Conservation (phyloP, 164 flowering plant genomes). For the Aristolochia californica region DNA sequence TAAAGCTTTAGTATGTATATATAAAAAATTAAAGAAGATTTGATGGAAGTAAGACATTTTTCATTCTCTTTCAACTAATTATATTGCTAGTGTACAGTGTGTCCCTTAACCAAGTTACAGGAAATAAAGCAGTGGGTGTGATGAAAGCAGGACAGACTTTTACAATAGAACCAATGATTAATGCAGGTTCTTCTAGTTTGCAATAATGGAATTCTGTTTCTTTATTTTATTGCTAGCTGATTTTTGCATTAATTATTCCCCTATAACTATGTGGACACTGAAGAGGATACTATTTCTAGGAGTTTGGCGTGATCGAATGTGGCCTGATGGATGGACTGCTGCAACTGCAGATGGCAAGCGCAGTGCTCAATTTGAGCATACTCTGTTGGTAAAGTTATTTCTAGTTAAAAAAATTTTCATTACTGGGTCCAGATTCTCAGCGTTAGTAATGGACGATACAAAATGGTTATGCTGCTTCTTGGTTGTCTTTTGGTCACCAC, state of each 20-base stretch:
- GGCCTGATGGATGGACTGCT: constrained; percentile 99
- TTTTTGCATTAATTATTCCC: no score
- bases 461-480: no score
- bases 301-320: constrained; percentile 91
- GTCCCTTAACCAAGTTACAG: constrained; percentile 50
- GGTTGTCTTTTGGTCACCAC: no score
- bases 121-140: constrained; percentile 95
- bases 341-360: constrained; percentile 95
- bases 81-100: not conserved
- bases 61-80: no score
- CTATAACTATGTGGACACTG: no score
- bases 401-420: not conserved
- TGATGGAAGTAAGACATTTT: no score
- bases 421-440: no score
- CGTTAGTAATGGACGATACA: no score
- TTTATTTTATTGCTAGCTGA: no score
- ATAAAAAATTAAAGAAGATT: no score
- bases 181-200: constrained; percentile 39
- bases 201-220: no score
- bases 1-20: no score
- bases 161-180: constrained; percentile 97
- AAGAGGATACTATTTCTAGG: constrained; percentile 30
- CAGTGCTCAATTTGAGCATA: constrained; percentile 99
- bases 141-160: constrained; percentile 99
- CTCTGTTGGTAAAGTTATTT: constrained; percentile 57